A percentile compares a stretch with the other conserved stretches of the same genome.
phyloP scores from a whole-genome alignment of 2,329 filamentous ascomycete species.

The Botrytis porri region DNA sequence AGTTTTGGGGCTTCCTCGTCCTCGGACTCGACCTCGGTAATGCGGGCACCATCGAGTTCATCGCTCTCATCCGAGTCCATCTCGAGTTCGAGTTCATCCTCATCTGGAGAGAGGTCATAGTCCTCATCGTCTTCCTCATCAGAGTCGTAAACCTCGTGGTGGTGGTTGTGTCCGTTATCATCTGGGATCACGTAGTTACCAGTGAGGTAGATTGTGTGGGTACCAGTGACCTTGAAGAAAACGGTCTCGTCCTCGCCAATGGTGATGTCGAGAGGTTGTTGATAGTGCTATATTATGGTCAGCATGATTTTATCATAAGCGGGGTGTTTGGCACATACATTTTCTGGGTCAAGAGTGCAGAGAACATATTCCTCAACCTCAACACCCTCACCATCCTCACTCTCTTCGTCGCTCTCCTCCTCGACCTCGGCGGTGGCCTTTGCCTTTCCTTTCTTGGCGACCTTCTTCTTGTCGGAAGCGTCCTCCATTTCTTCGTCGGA shows the following conservation, averaged over 20 bases:
- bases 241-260: slow-evolving; percentile 84
- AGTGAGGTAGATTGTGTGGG: slow-evolving; percentile 86
- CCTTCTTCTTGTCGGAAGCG: slow-evolving; percentile 60
- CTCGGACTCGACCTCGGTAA: slow-evolving; percentile 79
- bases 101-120: slow-evolving; percentile 77
- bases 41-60: slow-evolving; percentile 74
- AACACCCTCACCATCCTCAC: slow-evolving; percentile 59
- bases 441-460: slow-evolving; percentile 67
- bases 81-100: slow-evolving; percentile 66
- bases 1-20: slow-evolving; percentile 70
- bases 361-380: slow-evolving; percentile 87
- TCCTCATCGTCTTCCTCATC: slow-evolving; percentile 65
- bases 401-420: slow-evolving; percentile 49
- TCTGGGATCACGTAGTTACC: slow-evolving; percentile 88
- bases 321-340: slow-evolving; percentile 55
- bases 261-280: slow-evolving; percentile 92
- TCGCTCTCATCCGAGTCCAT: slow-evolving; percentile 63
- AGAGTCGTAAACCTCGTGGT: slow-evolving; percentile 60
- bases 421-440: slow-evolving; percentile 57
- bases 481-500: slow-evolving; percentile 73
- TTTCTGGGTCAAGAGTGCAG: slow-evolving; percentile 91
- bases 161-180: slow-evolving; percentile 52
- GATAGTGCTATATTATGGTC: slow-evolving; percentile 67
- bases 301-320: slow-evolving; percentile 25
- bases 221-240: slow-evolving; percentile 88